phyloP scores from a whole-genome alignment of 83 land plant species.

The Picea abies region DNA sequence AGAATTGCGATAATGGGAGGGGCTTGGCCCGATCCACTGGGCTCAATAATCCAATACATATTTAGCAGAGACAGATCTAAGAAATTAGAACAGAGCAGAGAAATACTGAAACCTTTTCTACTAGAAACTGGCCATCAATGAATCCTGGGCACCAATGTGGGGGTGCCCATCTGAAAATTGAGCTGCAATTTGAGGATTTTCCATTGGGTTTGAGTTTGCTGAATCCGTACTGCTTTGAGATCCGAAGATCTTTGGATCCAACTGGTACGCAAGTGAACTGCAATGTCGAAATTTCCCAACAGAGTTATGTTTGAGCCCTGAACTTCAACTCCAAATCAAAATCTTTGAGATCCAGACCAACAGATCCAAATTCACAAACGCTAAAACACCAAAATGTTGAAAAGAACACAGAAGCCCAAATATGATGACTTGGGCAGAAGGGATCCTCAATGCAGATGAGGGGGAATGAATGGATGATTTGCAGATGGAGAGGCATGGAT shows the following conservation, averaged over 20 bases:
- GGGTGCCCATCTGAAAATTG: too few relatives aligned
- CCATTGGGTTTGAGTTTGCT: too few relatives aligned
- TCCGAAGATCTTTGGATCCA: conserved; percentile 5
- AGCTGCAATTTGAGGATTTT: too few relatives aligned
- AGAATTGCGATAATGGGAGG: conserved; percentile 39
- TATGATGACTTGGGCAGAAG: neutral
- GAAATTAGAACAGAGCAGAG: neutral
- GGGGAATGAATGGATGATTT: neutral
- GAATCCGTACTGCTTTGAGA: neutral
- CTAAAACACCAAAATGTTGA: neutral
- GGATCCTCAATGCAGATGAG: neutral
- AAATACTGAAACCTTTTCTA: neutral
- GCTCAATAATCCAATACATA: conserved; percentile 17
- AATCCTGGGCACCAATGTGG: too few relatives aligned
- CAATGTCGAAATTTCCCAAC: too few relatives aligned
- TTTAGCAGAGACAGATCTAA: neutral
- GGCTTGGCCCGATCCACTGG: conserved; percentile 11
- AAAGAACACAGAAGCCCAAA: neutral
- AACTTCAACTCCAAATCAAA: too few relatives aligned
- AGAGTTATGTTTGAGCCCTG: too few relatives aligned
- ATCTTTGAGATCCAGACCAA: neutral
- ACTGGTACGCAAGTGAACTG: too few relatives aligned
- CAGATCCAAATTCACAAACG: neutral
- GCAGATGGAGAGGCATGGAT: neutral
- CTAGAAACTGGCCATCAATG: neutral